These are phyloP conservation scores for Chlamydomonas schloesseri DNA, from an alignment of 139 green algal genomes.

Conservation along the genomic window DNA sequence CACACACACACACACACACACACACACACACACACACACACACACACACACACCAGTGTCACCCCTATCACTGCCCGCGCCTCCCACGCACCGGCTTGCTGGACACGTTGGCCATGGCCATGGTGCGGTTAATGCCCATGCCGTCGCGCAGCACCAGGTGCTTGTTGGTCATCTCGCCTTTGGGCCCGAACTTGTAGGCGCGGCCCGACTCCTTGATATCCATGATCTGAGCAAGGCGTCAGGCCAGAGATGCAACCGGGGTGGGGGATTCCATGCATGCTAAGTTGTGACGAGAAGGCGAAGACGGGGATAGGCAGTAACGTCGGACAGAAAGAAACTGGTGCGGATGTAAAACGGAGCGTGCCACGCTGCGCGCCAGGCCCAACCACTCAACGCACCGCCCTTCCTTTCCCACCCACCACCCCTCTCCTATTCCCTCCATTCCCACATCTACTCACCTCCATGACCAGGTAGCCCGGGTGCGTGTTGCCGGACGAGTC, in stretches of 20 bases:
- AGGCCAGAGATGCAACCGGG: too few relatives aligned
- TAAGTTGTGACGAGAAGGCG: too few relatives aligned
- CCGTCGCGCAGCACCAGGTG: conserved; percentile 62
- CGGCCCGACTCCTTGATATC: conserved; percentile 38
- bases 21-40: too few relatives aligned
- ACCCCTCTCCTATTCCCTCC: not conserved
- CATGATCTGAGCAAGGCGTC: conserved; percentile 11
- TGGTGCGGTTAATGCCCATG: conserved; percentile 29
- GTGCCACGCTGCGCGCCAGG: too few relatives aligned
- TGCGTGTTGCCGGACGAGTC: conserved; percentile 8
- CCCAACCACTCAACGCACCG: too few relatives aligned
- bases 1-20: too few relatives aligned
- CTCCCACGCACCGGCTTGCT: conserved; percentile 30
- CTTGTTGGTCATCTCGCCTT: conserved; percentile 50
- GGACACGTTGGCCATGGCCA: conserved; percentile 51
- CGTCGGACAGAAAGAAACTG: too few relatives aligned
- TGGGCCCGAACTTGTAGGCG: conserved; percentile 45
- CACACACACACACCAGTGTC: too few relatives aligned
- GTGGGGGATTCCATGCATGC: too few relatives aligned
- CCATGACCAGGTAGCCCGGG: conserved; percentile 50
- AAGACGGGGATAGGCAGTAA: too few relatives aligned
- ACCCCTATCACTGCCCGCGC: not conserved
- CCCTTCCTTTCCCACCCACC: not conserved
- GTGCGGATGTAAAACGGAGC: too few relatives aligned
- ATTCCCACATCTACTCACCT: conserved; percentile 8